phyloP scores from a whole-genome alignment of 2,329 filamentous ascomycete genomes.

The Pseudofabraea citricarpa region DNA sequence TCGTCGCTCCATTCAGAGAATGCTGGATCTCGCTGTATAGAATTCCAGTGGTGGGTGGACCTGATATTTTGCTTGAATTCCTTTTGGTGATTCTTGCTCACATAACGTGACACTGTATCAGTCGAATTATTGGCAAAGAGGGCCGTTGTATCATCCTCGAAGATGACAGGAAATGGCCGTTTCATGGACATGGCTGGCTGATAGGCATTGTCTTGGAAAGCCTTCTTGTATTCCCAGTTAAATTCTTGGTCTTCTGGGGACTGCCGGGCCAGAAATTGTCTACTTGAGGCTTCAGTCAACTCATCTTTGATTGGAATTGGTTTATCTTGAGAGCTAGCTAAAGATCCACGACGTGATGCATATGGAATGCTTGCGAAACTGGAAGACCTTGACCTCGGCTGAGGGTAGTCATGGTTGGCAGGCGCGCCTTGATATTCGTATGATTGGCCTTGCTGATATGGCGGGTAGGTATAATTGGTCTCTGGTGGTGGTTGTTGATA shows the following conservation, averaged over 20 bases:
- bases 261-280: neutral
- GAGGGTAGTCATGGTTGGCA: neutral
- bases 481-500: constrained; percentile 9
- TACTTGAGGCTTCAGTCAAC: no score
- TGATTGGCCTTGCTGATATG: constrained; percentile 9
- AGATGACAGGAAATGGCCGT: constrained; percentile 37
- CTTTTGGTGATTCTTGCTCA: constrained; percentile 36
- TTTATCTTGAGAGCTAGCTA: constrained; percentile 1
- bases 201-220: constrained; percentile 32
- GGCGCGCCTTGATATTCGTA: constrained; percentile 3
- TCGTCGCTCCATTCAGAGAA: constrained; percentile 28
- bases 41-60: constrained; percentile 35
- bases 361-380: constrained; percentile 15
- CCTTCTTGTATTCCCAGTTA: constrained; percentile 34
- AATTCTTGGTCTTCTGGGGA: constrained; percentile 23
- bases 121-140: constrained; percentile 39
- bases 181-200: constrained; percentile 42
- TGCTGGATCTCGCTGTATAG: constrained; percentile 37
- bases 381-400: constrained; percentile 1
- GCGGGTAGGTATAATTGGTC: constrained; percentile 10
- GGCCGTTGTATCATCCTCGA: constrained; percentile 40
- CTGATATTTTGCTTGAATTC: constrained; percentile 39
- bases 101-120: constrained; percentile 40
- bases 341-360: constrained; percentile 5
- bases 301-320: no score